Conservation (phyloP, 768 basidiomycete species). For the Chalciporus sphaerocephalus region DNA sequence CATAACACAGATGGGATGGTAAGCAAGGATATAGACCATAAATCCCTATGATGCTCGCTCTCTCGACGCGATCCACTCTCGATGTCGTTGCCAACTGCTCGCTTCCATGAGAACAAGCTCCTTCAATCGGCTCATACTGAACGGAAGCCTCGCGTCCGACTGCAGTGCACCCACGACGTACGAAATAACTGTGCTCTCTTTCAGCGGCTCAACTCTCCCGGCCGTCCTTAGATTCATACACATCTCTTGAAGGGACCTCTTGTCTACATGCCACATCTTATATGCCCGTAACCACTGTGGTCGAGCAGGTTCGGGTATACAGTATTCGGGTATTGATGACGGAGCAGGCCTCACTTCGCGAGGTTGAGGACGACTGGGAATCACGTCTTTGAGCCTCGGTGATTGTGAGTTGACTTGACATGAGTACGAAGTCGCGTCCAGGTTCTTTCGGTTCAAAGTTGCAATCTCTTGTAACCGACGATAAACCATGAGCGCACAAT, state of each 20-base stretch:
- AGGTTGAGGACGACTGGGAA: neutral
- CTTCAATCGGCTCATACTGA: slow-evolving; percentile 32
- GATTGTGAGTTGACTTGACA: slow-evolving; percentile 22
- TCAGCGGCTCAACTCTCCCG: slow-evolving; percentile 36
- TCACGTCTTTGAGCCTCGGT: neutral
- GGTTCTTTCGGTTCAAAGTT: slow-evolving; percentile 8
- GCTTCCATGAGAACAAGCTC: slow-evolving; percentile 38
- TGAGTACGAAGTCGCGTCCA: slow-evolving; percentile 24
- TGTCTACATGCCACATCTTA: slow-evolving; percentile 38
- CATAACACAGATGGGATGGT: neutral
- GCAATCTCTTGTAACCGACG: slow-evolving; percentile 35
- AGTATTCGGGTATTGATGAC: slow-evolving; percentile 18
- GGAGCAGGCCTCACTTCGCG: neutral
- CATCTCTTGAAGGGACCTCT: slow-evolving; percentile 36
- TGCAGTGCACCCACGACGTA: slow-evolving; percentile 42
- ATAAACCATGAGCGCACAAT: slow-evolving; percentile 45
- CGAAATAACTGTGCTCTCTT: slow-evolving; percentile 45
- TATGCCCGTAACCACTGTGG: slow-evolving; percentile 43
- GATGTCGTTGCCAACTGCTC: slow-evolving; percentile 40
- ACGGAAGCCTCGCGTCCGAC: slow-evolving; percentile 36
- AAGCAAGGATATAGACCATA: neutral
- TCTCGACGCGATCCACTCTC: slow-evolving; percentile 34
- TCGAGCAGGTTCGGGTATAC: slow-evolving; percentile 27
- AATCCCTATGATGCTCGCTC: slow-evolving; percentile 16
- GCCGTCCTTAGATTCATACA: slow-evolving; percentile 35